Base-by-base conservation (phyloP, 2,329 filamentous ascomycete species). In the Fusarium sp. region DNA sequence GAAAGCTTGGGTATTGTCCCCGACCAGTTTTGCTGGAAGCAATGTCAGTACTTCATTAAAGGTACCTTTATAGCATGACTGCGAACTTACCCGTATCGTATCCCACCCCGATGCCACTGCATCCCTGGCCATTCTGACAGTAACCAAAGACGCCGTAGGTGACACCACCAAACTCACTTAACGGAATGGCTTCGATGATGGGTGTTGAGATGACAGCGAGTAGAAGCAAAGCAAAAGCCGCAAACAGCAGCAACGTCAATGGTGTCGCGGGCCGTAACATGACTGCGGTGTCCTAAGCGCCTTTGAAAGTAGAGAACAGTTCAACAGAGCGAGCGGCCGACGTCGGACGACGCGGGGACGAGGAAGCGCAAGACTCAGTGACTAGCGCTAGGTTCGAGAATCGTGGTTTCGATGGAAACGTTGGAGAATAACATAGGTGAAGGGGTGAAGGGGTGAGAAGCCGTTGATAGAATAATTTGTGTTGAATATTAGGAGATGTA, bases 211-310 rank as follows among this genome's bases (percentile, higher is more conserved):
- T 79, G 35, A 93, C 91, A 42, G 93, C 91, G 35, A 99, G 82
- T 42, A 98, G 81, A 48, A 98, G 83, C 61, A 98, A 82, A 62
- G 83, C 89, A 76, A 99, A 97, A 65, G 94, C 93, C 71, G 85
- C 83, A 62, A 96, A 85, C 71, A 98, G 89, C 74, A 98, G 80
- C 67, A 97, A 81, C 68, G 93, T 88, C 73, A 99, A 81, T 67
- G 95, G 94, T 58, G 95, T 98, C 61, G 95, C 94, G 61, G 95
- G 93, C 72, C 93, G 91, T 75, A 98, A 82, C 87, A 96, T 92
- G 79, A 79, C 87, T 80, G 72, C 69, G 66, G 63, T 57, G 65
- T 58, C 55, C 68, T 62, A 72, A 69, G 56, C 47, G 55, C 49
- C 41, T 57, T 39, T 25, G 27, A 55, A 41, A 19, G 46, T 23